Percentiles rank a stretch among this genome's conserved stretches.
phyloP scores from a whole-genome alignment of 2,329 filamentous ascomycete species.

The Aspergillus japonicus region DNA sequence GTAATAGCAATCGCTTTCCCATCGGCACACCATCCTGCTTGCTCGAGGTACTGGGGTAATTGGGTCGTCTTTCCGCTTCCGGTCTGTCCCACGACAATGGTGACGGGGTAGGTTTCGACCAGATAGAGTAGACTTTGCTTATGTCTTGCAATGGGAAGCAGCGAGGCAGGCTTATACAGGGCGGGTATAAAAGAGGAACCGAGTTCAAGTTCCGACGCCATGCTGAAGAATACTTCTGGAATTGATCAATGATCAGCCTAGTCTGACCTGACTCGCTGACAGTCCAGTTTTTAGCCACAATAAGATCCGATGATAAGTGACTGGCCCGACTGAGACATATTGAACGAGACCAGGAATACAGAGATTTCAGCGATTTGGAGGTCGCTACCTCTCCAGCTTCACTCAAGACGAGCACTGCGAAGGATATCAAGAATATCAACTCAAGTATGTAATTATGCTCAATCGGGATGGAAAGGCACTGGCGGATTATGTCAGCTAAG shows the following conservation, averaged over 20 bases:
- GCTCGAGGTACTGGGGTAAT: conserved; percentile 84
- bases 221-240: conserved; percentile 18
- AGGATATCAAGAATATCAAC: not conserved
- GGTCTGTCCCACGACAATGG: conserved; percentile 88
- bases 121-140: conserved; percentile 77
- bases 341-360: not conserved
- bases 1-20: conserved; percentile 85
- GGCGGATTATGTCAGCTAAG: not conserved
- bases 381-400: not conserved
- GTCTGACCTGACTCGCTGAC: not conserved
- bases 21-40: conserved; percentile 82
- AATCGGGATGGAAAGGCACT: not conserved
- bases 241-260: not conserved
- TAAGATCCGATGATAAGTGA: not conserved
- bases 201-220: conserved; percentile 46
- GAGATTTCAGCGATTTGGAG: not conserved
- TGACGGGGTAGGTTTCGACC: conserved; percentile 79
- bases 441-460: not conserved
- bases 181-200: conserved; percentile 65
- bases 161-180: conserved; percentile 77
- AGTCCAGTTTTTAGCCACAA: not conserved
- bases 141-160: conserved; percentile 85
- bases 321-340: conserved; percentile 9
- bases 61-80: conserved; percentile 96
- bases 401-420: not conserved